These are phyloP conservation scores for Fusarium pseudoanthophilum DNA, from an alignment of 2,329 filamentous ascomycete genomes.

Conservation along the genomic window DNA sequence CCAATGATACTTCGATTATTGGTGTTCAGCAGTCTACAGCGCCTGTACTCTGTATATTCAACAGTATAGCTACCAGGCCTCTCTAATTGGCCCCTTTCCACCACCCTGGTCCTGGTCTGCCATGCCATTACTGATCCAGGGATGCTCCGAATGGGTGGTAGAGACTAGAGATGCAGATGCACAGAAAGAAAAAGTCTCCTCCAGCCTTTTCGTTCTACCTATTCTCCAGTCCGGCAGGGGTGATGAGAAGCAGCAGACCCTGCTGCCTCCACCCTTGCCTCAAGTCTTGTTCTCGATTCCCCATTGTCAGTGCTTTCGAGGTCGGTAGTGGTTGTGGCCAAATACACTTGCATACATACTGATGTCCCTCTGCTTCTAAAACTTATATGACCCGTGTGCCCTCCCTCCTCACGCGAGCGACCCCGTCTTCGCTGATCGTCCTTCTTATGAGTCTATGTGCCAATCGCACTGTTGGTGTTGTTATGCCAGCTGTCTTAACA, in stretches of 20 bases:
- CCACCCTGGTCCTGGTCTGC: slow-evolving; percentile 35
- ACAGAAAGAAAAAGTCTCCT: slow-evolving; percentile 33
- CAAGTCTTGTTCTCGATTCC: slow-evolving; percentile 28
- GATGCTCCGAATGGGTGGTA: slow-evolving; percentile 41
- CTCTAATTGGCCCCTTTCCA: slow-evolving; percentile 40
- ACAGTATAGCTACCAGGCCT: slow-evolving; percentile 28
- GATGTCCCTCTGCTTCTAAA: slow-evolving; percentile 38
- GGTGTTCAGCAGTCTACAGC: slow-evolving; percentile 33
- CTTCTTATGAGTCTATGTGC: slow-evolving; percentile 30
- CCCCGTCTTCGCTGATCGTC: slow-evolving; percentile 22
- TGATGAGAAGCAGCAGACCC: slow-evolving; percentile 22
- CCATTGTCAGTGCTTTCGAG: slow-evolving; percentile 24
- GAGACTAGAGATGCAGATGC: slow-evolving; percentile 41
- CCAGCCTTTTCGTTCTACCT: slow-evolving; percentile 14
- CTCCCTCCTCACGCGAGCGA: slow-evolving; percentile 39
- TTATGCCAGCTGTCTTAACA: slow-evolving; percentile 16
- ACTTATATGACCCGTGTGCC: slow-evolving; percentile 47
- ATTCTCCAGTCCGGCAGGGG: slow-evolving; percentile 34
- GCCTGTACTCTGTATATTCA: slow-evolving; percentile 32
- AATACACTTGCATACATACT: slow-evolving; percentile 6
- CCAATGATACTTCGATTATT: slow-evolving; percentile 40
- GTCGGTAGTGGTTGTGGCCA: slow-evolving; percentile 30
- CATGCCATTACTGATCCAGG: slow-evolving; percentile 35
- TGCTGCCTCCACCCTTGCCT: slow-evolving; percentile 36
- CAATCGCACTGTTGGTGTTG: slow-evolving; percentile 17